phyloP scores from a whole-genome alignment of 176 grass and related monocot genomes.

The Aechmea fasciata region DNA sequence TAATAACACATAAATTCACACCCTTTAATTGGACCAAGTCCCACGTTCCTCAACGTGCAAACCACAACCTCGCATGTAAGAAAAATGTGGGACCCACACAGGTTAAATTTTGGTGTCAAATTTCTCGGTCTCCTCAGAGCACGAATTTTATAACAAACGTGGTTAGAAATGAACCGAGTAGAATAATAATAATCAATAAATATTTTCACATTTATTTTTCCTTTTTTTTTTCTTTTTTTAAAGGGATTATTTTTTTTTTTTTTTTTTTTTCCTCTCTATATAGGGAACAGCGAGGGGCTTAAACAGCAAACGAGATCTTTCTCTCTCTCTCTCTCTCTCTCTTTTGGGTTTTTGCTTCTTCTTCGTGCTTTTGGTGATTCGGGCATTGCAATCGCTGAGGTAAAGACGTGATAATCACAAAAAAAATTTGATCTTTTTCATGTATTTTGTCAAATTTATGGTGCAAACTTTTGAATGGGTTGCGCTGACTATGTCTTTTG shows the following conservation, averaged over 20 bases:
- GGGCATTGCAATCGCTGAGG: background rate
- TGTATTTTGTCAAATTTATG: too few relatives aligned
- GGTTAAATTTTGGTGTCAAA: too few relatives aligned
- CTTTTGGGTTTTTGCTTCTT: background rate
- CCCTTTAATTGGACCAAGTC: too few relatives aligned
- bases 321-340: background rate
- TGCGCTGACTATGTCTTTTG: background rate
- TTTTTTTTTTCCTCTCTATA: background rate
- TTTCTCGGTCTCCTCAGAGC: too few relatives aligned
- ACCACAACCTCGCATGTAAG: too few relatives aligned
- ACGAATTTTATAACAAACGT: too few relatives aligned
- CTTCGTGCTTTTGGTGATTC: too few relatives aligned
- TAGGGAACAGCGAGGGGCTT: background rate
- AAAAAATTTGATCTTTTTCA: background rate
- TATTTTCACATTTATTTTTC: background rate
- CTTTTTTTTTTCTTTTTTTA: background rate
- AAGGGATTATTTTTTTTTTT: background rate
- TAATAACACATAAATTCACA: too few relatives aligned
- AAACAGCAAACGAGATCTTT: background rate
- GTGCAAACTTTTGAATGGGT: background rate
- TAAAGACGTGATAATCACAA: background rate
- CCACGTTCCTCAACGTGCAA: too few relatives aligned
- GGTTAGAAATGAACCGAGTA: background rate
- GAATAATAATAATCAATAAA: background rate
- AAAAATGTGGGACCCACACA: too few relatives aligned